Conservation (phyloP, 805 yeast genomes). For the Metschnikowia arizonensis region DNA sequence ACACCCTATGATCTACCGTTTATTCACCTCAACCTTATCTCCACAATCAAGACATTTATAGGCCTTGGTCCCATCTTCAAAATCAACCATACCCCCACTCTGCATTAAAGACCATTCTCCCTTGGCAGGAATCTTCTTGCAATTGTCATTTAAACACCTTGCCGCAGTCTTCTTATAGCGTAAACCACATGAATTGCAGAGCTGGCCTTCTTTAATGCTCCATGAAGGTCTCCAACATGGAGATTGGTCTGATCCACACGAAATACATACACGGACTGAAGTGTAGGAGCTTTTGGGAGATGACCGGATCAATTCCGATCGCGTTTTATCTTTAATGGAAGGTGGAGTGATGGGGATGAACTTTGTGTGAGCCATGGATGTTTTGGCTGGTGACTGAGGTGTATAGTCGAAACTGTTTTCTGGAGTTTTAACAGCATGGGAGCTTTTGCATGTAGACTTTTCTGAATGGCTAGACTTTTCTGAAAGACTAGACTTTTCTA, state of each 20-base stretch:
- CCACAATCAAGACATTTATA: constrained; percentile 43
- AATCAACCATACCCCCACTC: constrained; percentile 50
- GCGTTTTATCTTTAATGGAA: constrained; percentile 27
- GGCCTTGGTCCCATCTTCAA: constrained; percentile 39
- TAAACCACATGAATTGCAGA: constrained; percentile 94
- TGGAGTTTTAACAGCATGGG: not conserved
- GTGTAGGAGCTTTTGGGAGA: constrained; percentile 26
- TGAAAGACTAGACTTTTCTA: too few species aligned
- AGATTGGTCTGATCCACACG: constrained; percentile 85
- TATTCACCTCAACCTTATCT: constrained; percentile 36
- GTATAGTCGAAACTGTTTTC: not conserved
- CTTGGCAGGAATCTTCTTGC: constrained; percentile 91
- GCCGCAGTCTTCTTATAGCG: constrained; percentile 93
- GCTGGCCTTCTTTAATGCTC: constrained; percentile 87
- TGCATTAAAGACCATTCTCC: constrained; percentile 92
- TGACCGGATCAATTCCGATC: constrained; percentile 30
- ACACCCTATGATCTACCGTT: too few species aligned
- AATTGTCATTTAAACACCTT: constrained; percentile 68
- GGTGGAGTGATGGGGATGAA: constrained; percentile 44
- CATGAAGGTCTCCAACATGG: constrained; percentile 99
- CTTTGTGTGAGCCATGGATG: constrained; percentile 8
- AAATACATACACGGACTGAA: constrained; percentile 64
- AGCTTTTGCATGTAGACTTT: not conserved
- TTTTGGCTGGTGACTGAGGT: not conserved
- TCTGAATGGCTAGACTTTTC: too few species aligned